These are phyloP conservation scores for Diaporthe citri DNA, from an alignment of 2,329 filamentous ascomycete genomes.

Conservation along the genomic window DNA sequence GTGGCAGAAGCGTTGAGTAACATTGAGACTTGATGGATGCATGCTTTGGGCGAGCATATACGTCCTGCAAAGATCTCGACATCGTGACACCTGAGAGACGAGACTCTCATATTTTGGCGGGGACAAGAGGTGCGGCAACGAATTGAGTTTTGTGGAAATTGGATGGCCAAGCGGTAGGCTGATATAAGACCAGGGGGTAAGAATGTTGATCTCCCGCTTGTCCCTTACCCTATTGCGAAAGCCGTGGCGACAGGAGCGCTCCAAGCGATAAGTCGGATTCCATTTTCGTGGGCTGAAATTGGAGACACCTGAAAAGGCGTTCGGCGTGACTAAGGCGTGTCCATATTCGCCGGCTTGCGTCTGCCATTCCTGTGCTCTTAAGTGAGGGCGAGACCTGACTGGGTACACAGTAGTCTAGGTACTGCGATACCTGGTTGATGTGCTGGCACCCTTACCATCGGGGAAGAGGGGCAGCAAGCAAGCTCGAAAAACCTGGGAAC, in stretches of 20 bases:
- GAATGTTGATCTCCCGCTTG: background rate
- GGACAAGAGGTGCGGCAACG: background rate
- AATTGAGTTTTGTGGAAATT: constrained; percentile 21
- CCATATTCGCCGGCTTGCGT: background rate
- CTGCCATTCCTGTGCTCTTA: background rate
- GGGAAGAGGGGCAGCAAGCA: background rate
- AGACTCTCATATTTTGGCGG: background rate
- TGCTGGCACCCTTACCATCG: background rate
- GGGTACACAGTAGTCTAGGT: no score
- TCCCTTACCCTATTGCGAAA: background rate
- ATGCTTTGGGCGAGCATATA: background rate
- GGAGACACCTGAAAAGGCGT: background rate
- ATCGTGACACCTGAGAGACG: background rate
- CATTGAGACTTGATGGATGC: background rate
- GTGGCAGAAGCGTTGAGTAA: background rate
- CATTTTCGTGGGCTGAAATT: background rate
- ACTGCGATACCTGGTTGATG: background rate
- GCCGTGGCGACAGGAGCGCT: background rate
- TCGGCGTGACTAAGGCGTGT: background rate
- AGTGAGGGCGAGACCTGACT: background rate
- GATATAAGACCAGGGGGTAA: constrained; percentile 3
- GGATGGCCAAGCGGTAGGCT: background rate
- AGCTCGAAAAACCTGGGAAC: constrained; percentile 20
- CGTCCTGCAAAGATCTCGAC: background rate
- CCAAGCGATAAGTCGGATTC: background rate